Base-by-base conservation (phyloP, 257 asterid genomes). In the Euphrasia confusa region DNA sequence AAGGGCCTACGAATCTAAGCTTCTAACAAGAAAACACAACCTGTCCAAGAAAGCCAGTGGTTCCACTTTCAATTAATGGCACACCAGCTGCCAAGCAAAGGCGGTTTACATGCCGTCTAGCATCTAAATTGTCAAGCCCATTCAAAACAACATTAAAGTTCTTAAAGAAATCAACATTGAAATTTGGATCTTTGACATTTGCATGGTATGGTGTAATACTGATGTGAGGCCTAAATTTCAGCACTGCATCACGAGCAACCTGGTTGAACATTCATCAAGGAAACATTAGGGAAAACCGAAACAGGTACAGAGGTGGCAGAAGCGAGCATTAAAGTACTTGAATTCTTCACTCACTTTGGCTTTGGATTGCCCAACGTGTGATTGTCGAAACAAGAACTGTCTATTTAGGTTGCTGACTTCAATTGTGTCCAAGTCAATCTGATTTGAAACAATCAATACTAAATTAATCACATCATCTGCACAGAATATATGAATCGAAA, bases 21-120 rank as follows among this genome's bases (percentile, higher is more conserved):
- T 30, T 55, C 64, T 74, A 62, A 66, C 64, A 61, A 55, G 70
- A 66, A 80, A 70, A 64, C 59, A 61, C 64, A 59, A 93, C 99
- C 97, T 93, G 99, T 61, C 99, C 99, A 62, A 93, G 88, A 79
- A 89, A 93, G 27, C 99, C 99, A 71, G 99, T 89, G 32, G 99
- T 93, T 65, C 99, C 99, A 71, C 99, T 93, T 79, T 93, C 99
- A 48, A 93, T 83, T 83, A 93, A 76, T 2, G 97, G 97, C 67
- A 85, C 95, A 49, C 72, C 94, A 71, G 99, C 88, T 55, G 99
- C 97, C 84, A 93, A 77, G 83, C 96, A 85, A 67, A 93, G 95
- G 71, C 99, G 99, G 72, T 93, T 93, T 71, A 93, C 99, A 72
- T 93, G 99, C 54, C 97, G 86, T 68, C 99, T 81, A 68, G 99